Evolutionary conservation across 2,329 filamentous ascomycete species (phyloP).

Genomic region (Aspergillus fischeri): DNA sequence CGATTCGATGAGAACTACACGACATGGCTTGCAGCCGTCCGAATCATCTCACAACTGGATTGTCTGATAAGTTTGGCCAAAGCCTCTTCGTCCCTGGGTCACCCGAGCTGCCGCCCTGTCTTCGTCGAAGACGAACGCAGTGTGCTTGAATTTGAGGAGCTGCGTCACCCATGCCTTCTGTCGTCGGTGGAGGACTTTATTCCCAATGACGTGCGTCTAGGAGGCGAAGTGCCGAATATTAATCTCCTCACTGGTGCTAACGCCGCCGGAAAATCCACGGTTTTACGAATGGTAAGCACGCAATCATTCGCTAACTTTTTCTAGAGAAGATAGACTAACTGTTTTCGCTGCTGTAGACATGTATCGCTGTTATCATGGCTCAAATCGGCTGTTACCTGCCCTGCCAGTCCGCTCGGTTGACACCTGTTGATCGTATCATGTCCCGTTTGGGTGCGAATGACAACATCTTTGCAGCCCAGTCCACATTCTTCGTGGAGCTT

Average conservation of each 20-base stretch:
- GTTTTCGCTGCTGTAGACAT: conserved; percentile 58
- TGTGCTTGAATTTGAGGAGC: conserved; percentile 83
- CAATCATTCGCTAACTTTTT: conserved; percentile 4
- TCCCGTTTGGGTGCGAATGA: conserved; percentile 95
- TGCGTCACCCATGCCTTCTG: conserved; percentile 92
- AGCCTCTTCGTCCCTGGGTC: conserved; percentile 75
- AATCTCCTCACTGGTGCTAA: conserved; percentile 93
- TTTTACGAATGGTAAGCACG: conserved; percentile 79
- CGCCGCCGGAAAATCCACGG: conserved; percentile 93
- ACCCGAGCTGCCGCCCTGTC: conserved; percentile 81
- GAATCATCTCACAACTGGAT: conserved; percentile 86
- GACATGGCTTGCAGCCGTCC: conserved; percentile 83
- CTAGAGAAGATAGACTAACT: conserved; percentile 1
- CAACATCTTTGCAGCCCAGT: conserved; percentile 97
- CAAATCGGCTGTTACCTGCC: conserved; percentile 94
- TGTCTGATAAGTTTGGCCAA: conserved; percentile 91
- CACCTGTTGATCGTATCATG: conserved; percentile 96
- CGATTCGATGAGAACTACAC: conserved; percentile 85
- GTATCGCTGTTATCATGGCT: conserved; percentile 93
- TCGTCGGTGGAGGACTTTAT: conserved; percentile 91
- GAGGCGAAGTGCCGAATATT: conserved; percentile 76
- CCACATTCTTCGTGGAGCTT: conserved; percentile 96
- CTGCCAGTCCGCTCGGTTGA: conserved; percentile 74
- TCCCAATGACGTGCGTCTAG: conserved; percentile 86
- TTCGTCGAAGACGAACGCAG: conserved; percentile 84